Conservation (phyloP, 306 rosid species). For the Prunus kanzakura region DNA sequence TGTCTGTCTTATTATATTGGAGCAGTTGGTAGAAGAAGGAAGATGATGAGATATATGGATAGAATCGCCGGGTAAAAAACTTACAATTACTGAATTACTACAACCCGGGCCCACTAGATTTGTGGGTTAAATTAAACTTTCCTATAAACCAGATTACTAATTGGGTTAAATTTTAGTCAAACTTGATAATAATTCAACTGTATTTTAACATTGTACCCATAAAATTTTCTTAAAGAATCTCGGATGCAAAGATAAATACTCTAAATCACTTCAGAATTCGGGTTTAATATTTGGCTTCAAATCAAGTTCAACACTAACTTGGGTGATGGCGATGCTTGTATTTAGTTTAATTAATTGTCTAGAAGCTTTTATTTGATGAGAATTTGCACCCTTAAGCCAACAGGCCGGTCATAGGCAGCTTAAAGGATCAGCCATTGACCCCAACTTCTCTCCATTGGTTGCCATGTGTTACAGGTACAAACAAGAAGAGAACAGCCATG, state of each 20-base stretch:
- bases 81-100: too few species aligned
- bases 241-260: too few species aligned
- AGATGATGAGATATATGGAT: slow-evolving; percentile 3
- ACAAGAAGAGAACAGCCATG: background rate
- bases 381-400: background rate
- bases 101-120: background rate
- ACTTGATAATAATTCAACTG: background rate
- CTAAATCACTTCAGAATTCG: too few species aligned
- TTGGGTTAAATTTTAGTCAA: background rate
- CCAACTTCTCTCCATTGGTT: background rate
- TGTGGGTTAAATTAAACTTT: background rate
- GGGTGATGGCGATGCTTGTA: background rate
- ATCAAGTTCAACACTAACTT: background rate
- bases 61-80: background rate
- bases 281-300: too few species aligned
- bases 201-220: too few species aligned
- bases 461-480: background rate
- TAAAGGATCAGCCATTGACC: background rate
- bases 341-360: too few species aligned
- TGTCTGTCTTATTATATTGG: background rate
- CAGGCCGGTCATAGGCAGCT: background rate
- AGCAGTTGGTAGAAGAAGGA: background rate
- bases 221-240: too few species aligned
- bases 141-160: background rate
- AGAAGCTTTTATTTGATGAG: background rate